Evolutionary conservation across 441 rosid genomes (phyloP), one percentile per base, ranked within the genome.

Genomic region (Arabidopsis lyrata): DNA sequence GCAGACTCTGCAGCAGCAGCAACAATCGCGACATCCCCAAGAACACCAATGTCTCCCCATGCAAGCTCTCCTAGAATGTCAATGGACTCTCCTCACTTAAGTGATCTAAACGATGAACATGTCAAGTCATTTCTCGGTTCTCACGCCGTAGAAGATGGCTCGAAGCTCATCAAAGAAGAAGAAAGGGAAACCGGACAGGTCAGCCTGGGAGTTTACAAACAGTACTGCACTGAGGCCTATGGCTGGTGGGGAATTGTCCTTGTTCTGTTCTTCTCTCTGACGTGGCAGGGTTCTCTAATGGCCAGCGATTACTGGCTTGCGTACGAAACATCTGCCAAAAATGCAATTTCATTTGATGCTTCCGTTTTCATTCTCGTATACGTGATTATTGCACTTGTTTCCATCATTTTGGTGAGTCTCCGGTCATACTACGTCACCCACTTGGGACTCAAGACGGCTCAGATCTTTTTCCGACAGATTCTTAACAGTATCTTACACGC

Each of bases 301-400:
- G 91, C 95, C 8, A 82, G 87, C 38, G 98, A 91, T 74, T 93
- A 93, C 75, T 93, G 97, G 97, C 82, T 91, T 50, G 91, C 98
- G 5, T 90, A 89, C 12, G 92, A 89, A 86, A 93, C 97, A 57
- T 79, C 95, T 41, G 86, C 58, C 15, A 79, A 89, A 27, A 84
- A 66, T 11, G 75, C 91, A 13, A 8, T 75, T 42, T 73, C 81
- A 13, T 93, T 90, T 70, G 45, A 81, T 15, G 86, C 92, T 53
- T 75, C 86, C 16, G 13, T 68, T 16, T 93, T 90, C 84, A 88
- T 93, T 42, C 61, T 68, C 20, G 84, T 89, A 36, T 93, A 93
- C 66, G 86, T 68, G 29, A 63, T 70, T 57, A 92, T 87, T 41
- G 88, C 91, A 16, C 82, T 44, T 57, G 54, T 78, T 44, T 92